Base-by-base conservation (phyloP, 1,284 basidiomycete genomes). In the Trichosporon sp. region DNA sequence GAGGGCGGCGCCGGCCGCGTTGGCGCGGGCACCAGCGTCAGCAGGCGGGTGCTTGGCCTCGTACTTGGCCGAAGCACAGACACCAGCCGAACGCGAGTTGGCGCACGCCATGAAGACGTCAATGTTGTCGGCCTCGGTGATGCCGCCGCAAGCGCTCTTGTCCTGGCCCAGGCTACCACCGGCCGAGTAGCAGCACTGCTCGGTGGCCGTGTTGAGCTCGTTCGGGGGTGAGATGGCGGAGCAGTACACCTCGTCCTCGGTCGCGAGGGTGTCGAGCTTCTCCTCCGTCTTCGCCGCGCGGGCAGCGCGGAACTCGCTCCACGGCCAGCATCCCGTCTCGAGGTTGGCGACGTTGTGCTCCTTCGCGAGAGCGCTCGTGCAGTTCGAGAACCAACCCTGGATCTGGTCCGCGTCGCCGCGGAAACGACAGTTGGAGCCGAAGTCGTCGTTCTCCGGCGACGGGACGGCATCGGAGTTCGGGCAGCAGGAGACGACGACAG, bases 41-140 rank as follows among this genome's bases (percentile, higher is more conserved):
- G 12, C 59, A 7, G 59, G 59, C 4, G 59, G 59, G 59, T 63
- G 59, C 59, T 63, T 63, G 32, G 37, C 3, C 59, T 63, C 59
- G 31, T 63, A 63, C 59, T 63, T 63, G 32, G 59, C 5, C 3
- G 6, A 3, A 2, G 59, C 59, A 16, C 59, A 63, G 2, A 63
- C 59, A 14, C 59, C 59, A 7, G 59, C 59, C 3, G 59, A 35
- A 10, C 59, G 59, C 31, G 59, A 63, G 59, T 63, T 63, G 16
- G 59, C 59, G 59, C 59, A 63, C 2, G 59, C 59, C 4, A 63
- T 32, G 59, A 63, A 63, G 59, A 63, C 59, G 59, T 63, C 59
- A 14, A 63, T 63, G 59, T 63, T 63, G 59, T 63, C 59, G 14
- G 59, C 59, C 32, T 63, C 59, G 16, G 59, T 63, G 31, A 63